These are phyloP conservation scores for Podaxis rugospora DNA, from an alignment of 768 basidiomycete species.

Conservation along the genomic window DNA sequence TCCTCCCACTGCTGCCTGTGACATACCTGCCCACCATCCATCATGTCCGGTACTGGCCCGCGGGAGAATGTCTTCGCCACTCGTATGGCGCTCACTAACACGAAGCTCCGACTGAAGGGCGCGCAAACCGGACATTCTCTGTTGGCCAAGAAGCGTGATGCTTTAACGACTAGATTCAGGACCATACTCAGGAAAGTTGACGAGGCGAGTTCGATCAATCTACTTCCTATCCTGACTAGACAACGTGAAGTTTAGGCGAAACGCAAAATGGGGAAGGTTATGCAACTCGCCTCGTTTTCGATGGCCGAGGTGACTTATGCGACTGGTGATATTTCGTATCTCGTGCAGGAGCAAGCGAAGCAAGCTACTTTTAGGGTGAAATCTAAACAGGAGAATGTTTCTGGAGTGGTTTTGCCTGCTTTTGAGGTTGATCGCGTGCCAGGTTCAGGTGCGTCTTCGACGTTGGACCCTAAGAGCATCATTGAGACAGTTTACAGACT, in stretches of 20 bases:
- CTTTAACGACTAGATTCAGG: conserved; percentile 90
- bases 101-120: conserved; percentile 83
- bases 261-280: conserved; percentile 97
- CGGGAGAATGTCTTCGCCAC: conserved; percentile 96
- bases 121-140: conserved; percentile 95
- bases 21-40: conserved; percentile 10
- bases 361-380: conserved; percentile 89
- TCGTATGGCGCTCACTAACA: conserved; percentile 95
- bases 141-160: conserved; percentile 97
- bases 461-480: not conserved
- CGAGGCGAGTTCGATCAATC: conserved; percentile 53
- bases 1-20: not conserved
- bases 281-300: conserved; percentile 98
- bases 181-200: conserved; percentile 96
- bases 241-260: conserved; percentile 66
- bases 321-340: conserved; percentile 95
- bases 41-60: conserved; percentile 86
- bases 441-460: conserved; percentile 60
- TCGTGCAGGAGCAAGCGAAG: conserved; percentile 94
- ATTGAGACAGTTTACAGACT: conserved; percentile 48
- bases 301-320: conserved; percentile 98
- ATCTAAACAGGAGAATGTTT: conserved; percentile 96
- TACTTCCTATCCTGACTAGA: conserved; percentile 14
- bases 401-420: conserved; percentile 91
- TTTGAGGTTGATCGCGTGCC: conserved; percentile 88